Conservation (phyloP, 805 yeast genomes). For the Spathaspora sp. region DNA sequence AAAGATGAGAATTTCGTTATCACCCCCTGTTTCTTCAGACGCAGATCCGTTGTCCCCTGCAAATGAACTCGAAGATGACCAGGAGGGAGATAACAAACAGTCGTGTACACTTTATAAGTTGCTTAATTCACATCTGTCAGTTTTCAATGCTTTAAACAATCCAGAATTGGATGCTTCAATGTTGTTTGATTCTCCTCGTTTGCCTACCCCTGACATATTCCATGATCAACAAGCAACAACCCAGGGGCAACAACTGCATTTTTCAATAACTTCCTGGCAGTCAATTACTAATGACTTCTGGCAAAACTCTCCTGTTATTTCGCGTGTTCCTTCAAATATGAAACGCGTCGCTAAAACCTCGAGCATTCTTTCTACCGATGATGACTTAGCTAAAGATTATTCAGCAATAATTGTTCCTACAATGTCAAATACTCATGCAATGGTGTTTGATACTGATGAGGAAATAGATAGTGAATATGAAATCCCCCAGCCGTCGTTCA, state of each 20-base stretch:
- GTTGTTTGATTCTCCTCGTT: constrained; percentile 7
- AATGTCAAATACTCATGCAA: constrained; percentile 13
- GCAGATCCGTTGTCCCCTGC: background rate
- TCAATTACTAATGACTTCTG: constrained; percentile 19
- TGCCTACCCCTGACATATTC: constrained; percentile 7
- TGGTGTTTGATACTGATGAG: constrained; percentile 41
- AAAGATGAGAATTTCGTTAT: background rate
- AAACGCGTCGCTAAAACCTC: constrained; percentile 1
- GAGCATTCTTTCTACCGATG: constrained; percentile 1
- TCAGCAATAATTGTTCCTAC: background rate
- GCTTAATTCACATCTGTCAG: constrained; percentile 34
- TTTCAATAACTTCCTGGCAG: constrained; percentile 29
- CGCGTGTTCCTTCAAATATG: constrained; percentile 5
- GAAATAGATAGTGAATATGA: constrained; percentile 23
- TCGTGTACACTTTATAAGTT: constrained; percentile 16
- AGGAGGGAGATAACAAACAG: background rate
- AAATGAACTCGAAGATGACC: background rate
- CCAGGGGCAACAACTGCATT: constrained; percentile 5
- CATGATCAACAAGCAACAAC: background rate
- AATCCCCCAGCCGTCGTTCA: constrained; percentile 17
- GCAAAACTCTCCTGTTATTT: constrained; percentile 7
- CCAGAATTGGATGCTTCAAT: constrained; percentile 34
- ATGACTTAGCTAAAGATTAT: background rate
- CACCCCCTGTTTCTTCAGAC: background rate
- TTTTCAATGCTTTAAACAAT: constrained; percentile 34